Evolutionary conservation across 306 rosid species (phyloP).

Genomic region (Sophora flavescens): DNA sequence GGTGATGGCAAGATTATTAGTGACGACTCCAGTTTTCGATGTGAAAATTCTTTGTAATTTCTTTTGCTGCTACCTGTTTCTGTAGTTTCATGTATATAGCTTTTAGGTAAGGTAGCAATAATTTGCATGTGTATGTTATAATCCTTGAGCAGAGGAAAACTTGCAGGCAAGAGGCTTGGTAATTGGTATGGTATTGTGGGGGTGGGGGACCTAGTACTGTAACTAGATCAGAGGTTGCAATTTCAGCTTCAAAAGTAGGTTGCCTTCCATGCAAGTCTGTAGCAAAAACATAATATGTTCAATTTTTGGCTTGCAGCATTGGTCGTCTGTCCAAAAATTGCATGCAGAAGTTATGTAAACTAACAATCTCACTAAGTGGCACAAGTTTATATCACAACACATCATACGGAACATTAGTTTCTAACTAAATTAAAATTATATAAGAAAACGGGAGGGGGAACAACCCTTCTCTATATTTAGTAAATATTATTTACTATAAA

Average conservation of each 20-base stretch:
- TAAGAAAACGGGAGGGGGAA: neutral
- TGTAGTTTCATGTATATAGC: conserved; percentile 36
- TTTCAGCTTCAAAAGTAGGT: too few species aligned
- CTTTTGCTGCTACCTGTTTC: conserved; percentile 2
- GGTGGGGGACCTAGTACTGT: neutral
- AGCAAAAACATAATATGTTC: neutral
- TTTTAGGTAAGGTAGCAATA: neutral
- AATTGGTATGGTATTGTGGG: neutral
- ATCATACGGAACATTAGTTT: neutral
- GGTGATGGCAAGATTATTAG: conserved; percentile 50
- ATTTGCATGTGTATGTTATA: neutral
- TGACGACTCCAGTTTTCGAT: conserved; percentile 51
- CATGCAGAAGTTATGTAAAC: neutral
- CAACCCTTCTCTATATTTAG: conserved; percentile 20
- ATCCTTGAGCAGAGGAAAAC: neutral
- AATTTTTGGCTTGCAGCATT: neutral
- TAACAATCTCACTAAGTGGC: neutral
- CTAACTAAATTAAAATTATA: neutral
- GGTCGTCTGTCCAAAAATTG: neutral
- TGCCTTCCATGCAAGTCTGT: neutral
- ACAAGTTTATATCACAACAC: neutral
- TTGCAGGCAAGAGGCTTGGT: neutral
- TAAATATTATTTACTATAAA: conserved; percentile 7
- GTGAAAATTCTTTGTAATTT: conserved; percentile 48
- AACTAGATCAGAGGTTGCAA: too few species aligned